phyloP scores from a whole-genome alignment of 352 stramenopile species.

The Pythium pyrilobum region DNA sequence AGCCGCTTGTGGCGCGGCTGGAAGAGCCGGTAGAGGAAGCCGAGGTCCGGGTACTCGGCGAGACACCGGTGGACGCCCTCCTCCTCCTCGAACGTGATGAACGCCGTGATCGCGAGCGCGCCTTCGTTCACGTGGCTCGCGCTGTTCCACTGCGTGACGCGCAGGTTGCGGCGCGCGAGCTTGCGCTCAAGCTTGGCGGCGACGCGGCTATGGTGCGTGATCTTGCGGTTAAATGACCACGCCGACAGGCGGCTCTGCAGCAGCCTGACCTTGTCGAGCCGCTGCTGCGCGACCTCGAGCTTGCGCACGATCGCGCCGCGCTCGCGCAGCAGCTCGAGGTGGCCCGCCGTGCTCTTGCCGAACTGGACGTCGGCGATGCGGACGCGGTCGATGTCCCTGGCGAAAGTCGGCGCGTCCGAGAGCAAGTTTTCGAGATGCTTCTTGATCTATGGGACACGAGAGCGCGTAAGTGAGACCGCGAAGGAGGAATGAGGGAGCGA shows the following conservation, averaged over 20 bases:
- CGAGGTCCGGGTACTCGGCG: constrained; percentile 68
- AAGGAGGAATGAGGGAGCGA: too few species aligned
- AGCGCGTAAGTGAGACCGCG: too few species aligned
- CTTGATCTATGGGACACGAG: too few species aligned
- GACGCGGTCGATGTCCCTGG: constrained; percentile 50
- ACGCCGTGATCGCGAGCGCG: constrained; percentile 63
- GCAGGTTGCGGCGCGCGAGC: constrained; percentile 36
- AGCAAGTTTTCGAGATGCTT: constrained; percentile 59
- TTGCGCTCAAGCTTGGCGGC: constrained; percentile 40
- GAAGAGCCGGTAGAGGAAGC: constrained; percentile 67
- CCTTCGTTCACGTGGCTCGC: constrained; percentile 13
- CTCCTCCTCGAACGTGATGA: constrained; percentile 83
- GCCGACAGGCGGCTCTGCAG: constrained; percentile 39
- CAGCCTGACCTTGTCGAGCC: constrained; percentile 57
- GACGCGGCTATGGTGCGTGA: constrained; percentile 34
- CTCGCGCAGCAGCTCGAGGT: constrained; percentile 53
- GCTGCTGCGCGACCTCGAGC: constrained; percentile 61
- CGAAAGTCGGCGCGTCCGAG: constrained; percentile 43
- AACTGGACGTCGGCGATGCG: constrained; percentile 78
- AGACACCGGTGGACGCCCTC: constrained; percentile 76
- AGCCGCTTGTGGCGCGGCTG: constrained; percentile 60
- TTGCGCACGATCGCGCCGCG: constrained; percentile 56
- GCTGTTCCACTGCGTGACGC: constrained; percentile 39
- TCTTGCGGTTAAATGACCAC: constrained; percentile 36
- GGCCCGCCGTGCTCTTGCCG: constrained; percentile 54